Evolutionary conservation across 192 early-diverging fungal genomes (phyloP).

Genomic region (Linderina pennispora): DNA sequence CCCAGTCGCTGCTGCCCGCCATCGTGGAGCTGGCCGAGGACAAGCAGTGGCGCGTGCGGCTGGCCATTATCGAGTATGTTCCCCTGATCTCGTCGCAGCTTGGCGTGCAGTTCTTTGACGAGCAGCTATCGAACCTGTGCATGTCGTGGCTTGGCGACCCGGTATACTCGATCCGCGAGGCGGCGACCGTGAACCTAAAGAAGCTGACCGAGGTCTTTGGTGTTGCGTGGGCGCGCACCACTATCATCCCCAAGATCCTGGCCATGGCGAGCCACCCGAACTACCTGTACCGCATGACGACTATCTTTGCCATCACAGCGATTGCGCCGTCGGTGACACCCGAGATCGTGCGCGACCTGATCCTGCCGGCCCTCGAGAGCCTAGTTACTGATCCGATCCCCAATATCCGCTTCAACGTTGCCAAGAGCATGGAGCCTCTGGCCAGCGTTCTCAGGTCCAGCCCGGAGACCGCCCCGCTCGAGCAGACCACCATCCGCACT

Average conservation of each 20-base stretch:
- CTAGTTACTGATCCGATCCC: constrained; percentile 93
- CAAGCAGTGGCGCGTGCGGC: constrained; percentile 98
- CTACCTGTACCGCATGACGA: constrained; percentile 98
- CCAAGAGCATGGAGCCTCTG: constrained; percentile 86
- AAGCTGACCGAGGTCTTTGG: constrained; percentile 99
- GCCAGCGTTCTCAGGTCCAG: constrained; percentile 68
- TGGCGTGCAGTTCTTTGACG: constrained; percentile 95
- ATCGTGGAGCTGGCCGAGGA: constrained; percentile 99
- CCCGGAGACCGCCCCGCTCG: constrained; percentile 52
- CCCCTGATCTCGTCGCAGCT: constrained; percentile 94
- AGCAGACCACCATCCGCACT: constrained; percentile 70
- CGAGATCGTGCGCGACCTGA: constrained; percentile 81
- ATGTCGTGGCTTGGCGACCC: constrained; percentile 98
- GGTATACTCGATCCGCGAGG: constrained; percentile 97
- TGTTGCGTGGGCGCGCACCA: constrained; percentile 91
- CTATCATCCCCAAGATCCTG: constrained; percentile 92
- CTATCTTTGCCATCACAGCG: constrained; percentile 91
- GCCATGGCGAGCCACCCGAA: constrained; percentile 86
- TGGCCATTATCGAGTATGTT: constrained; percentile 99
- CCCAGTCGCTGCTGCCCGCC: constrained; percentile 94
- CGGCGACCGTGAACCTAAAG: constrained; percentile 88
- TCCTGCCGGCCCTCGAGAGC: constrained; percentile 80
- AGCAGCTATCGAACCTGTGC: constrained; percentile 88
- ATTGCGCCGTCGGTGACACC: constrained; percentile 82
- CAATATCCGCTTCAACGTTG: constrained; percentile 99